Conservation (phyloP, 805 yeast genomes). For the Isabelozyma rhagii region DNA sequence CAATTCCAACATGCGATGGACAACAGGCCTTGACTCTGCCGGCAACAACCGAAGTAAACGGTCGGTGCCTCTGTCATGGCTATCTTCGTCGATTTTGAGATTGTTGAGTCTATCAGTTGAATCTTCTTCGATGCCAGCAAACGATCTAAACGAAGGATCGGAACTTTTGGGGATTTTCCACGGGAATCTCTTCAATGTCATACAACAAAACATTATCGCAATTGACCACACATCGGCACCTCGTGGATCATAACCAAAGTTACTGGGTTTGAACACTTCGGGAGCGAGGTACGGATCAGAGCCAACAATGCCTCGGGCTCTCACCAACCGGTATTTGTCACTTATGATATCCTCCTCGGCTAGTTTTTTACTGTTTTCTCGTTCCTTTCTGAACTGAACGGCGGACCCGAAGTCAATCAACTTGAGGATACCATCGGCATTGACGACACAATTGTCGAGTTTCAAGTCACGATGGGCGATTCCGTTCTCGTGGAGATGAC, state of each 20-base stretch:
- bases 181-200: slow-evolving; percentile 83
- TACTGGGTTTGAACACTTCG: slow-evolving; percentile 59
- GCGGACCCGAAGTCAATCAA: slow-evolving; percentile 94
- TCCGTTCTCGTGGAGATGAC: slow-evolving; percentile 75
- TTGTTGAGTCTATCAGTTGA: slow-evolving; percentile 10
- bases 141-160: slow-evolving; percentile 74
- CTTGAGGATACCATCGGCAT: slow-evolving; percentile 69
- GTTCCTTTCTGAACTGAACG: slow-evolving; percentile 68
- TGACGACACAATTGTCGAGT: slow-evolving; percentile 89
- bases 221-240: slow-evolving; percentile 91
- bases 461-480: slow-evolving; percentile 92
- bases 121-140: slow-evolving; percentile 28
- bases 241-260: slow-evolving; percentile 72
- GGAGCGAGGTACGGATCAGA: slow-evolving; percentile 96
- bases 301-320: slow-evolving; percentile 86
- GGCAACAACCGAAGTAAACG: slow-evolving; percentile 73
- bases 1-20: slow-evolving; percentile 63
- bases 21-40: slow-evolving; percentile 54
- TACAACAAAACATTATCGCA: slow-evolving; percentile 89
- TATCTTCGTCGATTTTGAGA: slow-evolving; percentile 1
- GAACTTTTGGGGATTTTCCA: slow-evolving; percentile 88
- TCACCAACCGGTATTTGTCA: slow-evolving; percentile 48
- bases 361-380: not conserved
- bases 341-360: slow-evolving; percentile 23
- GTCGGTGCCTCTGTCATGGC: slow-evolving; percentile 56